Evolutionary conservation across 208 protist species (phyloP).

Genomic region (Strigomonas culicis): DNA sequence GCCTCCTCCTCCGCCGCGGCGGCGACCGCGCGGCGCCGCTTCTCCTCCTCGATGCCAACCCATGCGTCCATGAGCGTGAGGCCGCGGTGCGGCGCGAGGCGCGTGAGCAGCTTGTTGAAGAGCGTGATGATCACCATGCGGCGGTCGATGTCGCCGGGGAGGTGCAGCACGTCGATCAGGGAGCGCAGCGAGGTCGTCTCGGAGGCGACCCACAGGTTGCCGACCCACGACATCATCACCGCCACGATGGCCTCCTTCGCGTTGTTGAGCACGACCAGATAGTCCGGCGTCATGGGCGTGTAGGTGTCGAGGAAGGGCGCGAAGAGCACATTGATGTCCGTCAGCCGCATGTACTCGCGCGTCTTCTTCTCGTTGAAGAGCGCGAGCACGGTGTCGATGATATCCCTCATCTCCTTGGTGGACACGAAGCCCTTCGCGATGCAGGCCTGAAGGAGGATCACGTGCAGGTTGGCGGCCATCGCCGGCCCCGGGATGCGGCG

Average conservation of each 20-base stretch:
- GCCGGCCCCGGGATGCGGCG: slow-evolving; percentile 27
- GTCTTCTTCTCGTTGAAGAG: slow-evolving; percentile 68
- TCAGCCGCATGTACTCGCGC: slow-evolving; percentile 62
- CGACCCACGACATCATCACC: slow-evolving; percentile 72
- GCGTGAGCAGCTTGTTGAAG: slow-evolving; percentile 74
- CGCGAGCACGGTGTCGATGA: slow-evolving; percentile 50
- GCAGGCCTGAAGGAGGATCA: slow-evolving; percentile 58
- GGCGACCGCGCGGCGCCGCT: slow-evolving; percentile 23
- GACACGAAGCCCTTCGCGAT: slow-evolving; percentile 55
- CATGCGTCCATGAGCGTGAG: slow-evolving; percentile 55
- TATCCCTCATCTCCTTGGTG: slow-evolving; percentile 50
- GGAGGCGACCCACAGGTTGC: slow-evolving; percentile 66
- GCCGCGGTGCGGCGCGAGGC: slow-evolving; percentile 79
- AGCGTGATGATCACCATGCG: slow-evolving; percentile 86
- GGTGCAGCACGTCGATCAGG: slow-evolving; percentile 76
- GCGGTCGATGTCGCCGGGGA: slow-evolving; percentile 76
- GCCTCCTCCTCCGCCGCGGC: slow-evolving; percentile 17
- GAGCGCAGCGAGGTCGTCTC: slow-evolving; percentile 76
- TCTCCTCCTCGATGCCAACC: slow-evolving; percentile 63
- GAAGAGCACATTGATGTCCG: slow-evolving; percentile 74
- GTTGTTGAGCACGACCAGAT: slow-evolving; percentile 61
- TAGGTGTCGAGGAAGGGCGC: slow-evolving; percentile 61
- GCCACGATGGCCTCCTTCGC: slow-evolving; percentile 72
- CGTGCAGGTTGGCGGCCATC: slow-evolving; percentile 53
- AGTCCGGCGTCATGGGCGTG: slow-evolving; percentile 21